Conservation (phyloP, 805 yeast genomes). For the Yarrowia bubula region DNA sequence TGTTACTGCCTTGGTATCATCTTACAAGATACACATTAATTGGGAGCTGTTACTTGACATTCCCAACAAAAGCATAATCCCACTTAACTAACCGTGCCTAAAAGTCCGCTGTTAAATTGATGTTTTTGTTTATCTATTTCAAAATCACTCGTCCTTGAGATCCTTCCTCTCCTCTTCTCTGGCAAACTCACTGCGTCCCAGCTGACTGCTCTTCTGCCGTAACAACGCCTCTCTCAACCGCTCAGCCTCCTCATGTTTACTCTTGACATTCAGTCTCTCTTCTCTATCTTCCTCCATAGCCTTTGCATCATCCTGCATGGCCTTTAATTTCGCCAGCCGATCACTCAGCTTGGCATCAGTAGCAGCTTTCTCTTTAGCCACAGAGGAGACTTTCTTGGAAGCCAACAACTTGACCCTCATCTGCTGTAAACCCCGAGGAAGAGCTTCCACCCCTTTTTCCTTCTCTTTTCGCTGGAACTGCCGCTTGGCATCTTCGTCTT, state of each 20-base stretch:
- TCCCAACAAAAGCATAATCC: too few relatives aligned
- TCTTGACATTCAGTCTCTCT: constrained; percentile 13
- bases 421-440: neutral
- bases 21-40: too few relatives aligned
- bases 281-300: constrained; percentile 27
- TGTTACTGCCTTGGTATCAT: too few relatives aligned
- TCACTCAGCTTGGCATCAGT: constrained; percentile 4
- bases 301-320: constrained; percentile 32
- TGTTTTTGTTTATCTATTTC: too few relatives aligned
- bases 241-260: neutral
- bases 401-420: constrained; percentile 5
- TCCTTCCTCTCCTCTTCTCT: constrained; percentile 14
- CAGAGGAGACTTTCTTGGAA: neutral
- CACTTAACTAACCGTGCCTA: too few relatives aligned
- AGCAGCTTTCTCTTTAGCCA: neutral
- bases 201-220: neutral
- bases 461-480: neutral
- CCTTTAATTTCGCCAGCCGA: constrained; percentile 28
- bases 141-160: too few relatives aligned
- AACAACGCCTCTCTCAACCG: neutral
- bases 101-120: too few relatives aligned
- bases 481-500: neutral
- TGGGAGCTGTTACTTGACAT: too few relatives aligned
- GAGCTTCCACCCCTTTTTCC: neutral
- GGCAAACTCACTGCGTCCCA: constrained; percentile 18